Evolutionary conservation across 2,329 filamentous ascomycete genomes (phyloP), one percentile per base, ranked within the genome.

Genomic region (Cryoendolithus antarcticus): DNA sequence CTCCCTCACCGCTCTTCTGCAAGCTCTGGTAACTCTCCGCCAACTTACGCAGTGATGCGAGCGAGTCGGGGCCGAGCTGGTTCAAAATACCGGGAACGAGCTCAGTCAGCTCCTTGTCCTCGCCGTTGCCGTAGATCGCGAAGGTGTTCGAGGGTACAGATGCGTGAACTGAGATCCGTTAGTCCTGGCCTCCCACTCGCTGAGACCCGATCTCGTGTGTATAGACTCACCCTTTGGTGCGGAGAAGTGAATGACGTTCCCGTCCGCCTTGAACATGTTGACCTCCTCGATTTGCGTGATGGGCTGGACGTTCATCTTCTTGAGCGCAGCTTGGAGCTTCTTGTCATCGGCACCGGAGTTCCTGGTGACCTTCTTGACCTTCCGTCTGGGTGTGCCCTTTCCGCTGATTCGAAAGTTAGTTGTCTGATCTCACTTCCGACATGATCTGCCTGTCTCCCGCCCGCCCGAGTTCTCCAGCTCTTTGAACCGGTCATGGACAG

Each of bases 231-330:
- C 91, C 76, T 95, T 95, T 57, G 91, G 91, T 61, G 85, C 85
- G 58, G 86, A 82, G 66, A 98, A 98, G 78, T 98, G 91, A 62
- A 98, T 96, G 67, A 98, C 91, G 68, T 98, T 98, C 67, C 91
- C 91, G 65, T 98, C 91, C 64, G 84, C 82, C 83, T 98, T 98
- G 82, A 98, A 98, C 91, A 98, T 98, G 82, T 98, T 98, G 66
- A 98, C 91, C 75, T 98, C 91, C 80, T 98, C 91, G 59, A 98
- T 98, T 53, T 84, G 86, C 74, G 93, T 88, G 70, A 98, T 96
- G 60, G 91, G 91, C 78, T 98, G 91, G 44, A 93, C 89, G 71
- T 96, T 96, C 67, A 98, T 80, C 82, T 98, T 98, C 84, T 98
- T 98, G 54, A 98, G 77, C 47, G 86, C 73, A 47, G 81, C 78